Evolutionary conservation across 306 rosid genomes (phyloP), one percentile per base, ranked within the genome.

Genomic region (Astragalus glycyphyllos): DNA sequence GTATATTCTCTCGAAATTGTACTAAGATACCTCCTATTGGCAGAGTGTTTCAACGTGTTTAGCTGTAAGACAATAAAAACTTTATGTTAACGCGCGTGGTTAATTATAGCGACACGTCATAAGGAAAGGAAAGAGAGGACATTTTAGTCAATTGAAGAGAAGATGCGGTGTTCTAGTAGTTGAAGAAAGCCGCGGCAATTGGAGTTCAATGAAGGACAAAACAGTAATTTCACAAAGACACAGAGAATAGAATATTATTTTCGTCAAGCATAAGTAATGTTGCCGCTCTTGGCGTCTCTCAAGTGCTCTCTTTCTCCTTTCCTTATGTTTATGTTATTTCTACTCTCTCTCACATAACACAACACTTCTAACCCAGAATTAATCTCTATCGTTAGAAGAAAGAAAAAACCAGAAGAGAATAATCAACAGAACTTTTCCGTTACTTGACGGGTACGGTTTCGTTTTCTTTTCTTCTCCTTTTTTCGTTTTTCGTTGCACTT

Each of bases 371-470:
- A 8, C 53, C 15, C 69, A 59, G 29, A 54, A 26, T 1, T 26
- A 26, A 40, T 49, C 44, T 20, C 1, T 63, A 70, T 59, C 26
- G 47, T 37, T 1, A 56, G 12, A 48, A 16, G 2, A 14, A 10
- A 20, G 11, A 23, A 53, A 0, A 32, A 23, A 23, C 29, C 38
- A n/a, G n/a, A 20, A 35, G 40, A 66, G 29, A 16, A 4, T 11
- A 50, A 8, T 7, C 31, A 32, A 58, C 35, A 48, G 46, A 23
- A 23, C 29, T n/a, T 51, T 32, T 65, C 31, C 48, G 47, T 17
- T 59, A 31, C 69, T 61, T 53, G 4, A 44, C 4, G 1, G 87
- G 87, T 88, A 67, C 12, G 67, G 20, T 11, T 8, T 6, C 26
- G 2, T 47, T 0, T 3, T 14, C 29, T 48, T 47, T 41, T 9